Percentiles rank a stretch among this genome's conserved stretches.
Evolutionary conservation across 768 basidiomycete genomes (phyloP).

Genomic region (Dendrothele bispora): DNA sequence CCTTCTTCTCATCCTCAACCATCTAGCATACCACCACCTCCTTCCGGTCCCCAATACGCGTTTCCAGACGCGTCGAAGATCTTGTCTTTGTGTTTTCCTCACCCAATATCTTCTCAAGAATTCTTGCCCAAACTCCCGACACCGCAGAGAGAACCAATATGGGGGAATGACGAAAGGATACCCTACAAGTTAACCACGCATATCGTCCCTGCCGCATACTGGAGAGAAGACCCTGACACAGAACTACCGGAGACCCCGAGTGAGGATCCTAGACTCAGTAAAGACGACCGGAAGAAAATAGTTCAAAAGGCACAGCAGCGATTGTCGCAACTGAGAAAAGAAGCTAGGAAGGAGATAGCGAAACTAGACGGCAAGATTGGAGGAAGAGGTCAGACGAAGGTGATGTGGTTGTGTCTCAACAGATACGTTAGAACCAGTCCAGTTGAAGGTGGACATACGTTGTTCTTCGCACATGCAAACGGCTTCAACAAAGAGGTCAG

Average conservation of each 20-base stretch:
- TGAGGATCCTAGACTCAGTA: slow-evolving; percentile 23
- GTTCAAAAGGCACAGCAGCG: slow-evolving; percentile 21
- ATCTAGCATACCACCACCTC: background rate
- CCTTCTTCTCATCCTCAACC: slow-evolving; percentile 1
- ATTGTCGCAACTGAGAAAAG: slow-evolving; percentile 30
- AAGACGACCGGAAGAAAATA: slow-evolving; percentile 32
- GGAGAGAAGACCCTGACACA: slow-evolving; percentile 43
- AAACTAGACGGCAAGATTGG: too few relatives aligned
- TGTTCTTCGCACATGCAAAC: slow-evolving; percentile 83
- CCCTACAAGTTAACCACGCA: slow-evolving; percentile 50
- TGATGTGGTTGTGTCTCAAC: slow-evolving; percentile 73
- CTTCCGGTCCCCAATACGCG: background rate
- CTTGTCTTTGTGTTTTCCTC: slow-evolving; percentile 1
- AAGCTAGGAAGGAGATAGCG: slow-evolving; percentile 17
- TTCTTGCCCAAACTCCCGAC: background rate
- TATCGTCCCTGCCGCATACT: slow-evolving; percentile 52
- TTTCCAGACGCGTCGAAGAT: background rate
- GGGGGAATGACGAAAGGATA: slow-evolving; percentile 1
- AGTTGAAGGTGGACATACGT: slow-evolving; percentile 37
- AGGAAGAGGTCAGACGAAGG: slow-evolving; percentile 10
- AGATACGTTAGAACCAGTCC: slow-evolving; percentile 47
- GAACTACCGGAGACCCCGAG: slow-evolving; percentile 35
- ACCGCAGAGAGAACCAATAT: slow-evolving; percentile 4
- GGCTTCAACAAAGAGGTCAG: slow-evolving; percentile 86
- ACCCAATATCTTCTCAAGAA: background rate